phyloP scores from a whole-genome alignment of 768 basidiomycete genomes.

The Solioccasus polychromus region DNA sequence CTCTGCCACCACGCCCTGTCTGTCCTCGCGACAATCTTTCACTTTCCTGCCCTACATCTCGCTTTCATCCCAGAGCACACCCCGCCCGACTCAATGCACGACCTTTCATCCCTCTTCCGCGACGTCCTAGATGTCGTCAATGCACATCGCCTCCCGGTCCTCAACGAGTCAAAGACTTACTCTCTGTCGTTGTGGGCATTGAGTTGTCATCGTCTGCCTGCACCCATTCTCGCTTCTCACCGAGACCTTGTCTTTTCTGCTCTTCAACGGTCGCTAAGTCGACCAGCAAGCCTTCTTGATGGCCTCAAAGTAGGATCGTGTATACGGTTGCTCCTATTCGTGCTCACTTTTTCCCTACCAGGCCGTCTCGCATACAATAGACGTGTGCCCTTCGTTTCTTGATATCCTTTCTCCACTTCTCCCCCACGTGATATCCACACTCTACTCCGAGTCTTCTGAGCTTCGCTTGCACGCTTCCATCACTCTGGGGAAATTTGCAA shows the following conservation, averaged over 20 bases:
- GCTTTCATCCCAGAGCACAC: slow-evolving; percentile 35
- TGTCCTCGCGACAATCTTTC: slow-evolving; percentile 49
- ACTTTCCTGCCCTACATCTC: slow-evolving; percentile 42
- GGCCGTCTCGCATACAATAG: slow-evolving; percentile 26
- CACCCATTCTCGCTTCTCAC: slow-evolving; percentile 32
- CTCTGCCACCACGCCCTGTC: slow-evolving; percentile 56
- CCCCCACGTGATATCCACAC: slow-evolving; percentile 16
- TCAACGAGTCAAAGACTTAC: slow-evolving; percentile 43
- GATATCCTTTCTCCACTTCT: slow-evolving; percentile 19
- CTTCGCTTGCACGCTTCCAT: slow-evolving; percentile 22
- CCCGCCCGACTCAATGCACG: slow-evolving; percentile 33
- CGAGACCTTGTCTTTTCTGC: slow-evolving; percentile 32
- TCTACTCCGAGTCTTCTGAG: slow-evolving; percentile 14
- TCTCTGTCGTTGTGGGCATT: slow-evolving; percentile 51
- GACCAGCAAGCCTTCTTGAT: slow-evolving; percentile 23
- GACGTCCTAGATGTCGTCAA: slow-evolving; percentile 44
- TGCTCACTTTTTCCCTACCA: slow-evolving; percentile 10
- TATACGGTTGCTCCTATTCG: not conserved
- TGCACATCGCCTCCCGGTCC: slow-evolving; percentile 32
- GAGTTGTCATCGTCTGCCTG: slow-evolving; percentile 47
- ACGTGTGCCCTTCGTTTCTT: slow-evolving; percentile 17
- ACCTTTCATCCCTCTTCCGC: slow-evolving; percentile 43
- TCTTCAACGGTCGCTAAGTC: slow-evolving; percentile 37
- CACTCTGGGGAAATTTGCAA: slow-evolving; percentile 25
- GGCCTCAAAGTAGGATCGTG: slow-evolving; percentile 27